Percentiles rank a stretch among this genome's conserved stretches.
These are phyloP conservation scores for Cyclostephanos tholiformis DNA, from an alignment of 108 stramenopile genomes.

Conservation along the genomic window DNA sequence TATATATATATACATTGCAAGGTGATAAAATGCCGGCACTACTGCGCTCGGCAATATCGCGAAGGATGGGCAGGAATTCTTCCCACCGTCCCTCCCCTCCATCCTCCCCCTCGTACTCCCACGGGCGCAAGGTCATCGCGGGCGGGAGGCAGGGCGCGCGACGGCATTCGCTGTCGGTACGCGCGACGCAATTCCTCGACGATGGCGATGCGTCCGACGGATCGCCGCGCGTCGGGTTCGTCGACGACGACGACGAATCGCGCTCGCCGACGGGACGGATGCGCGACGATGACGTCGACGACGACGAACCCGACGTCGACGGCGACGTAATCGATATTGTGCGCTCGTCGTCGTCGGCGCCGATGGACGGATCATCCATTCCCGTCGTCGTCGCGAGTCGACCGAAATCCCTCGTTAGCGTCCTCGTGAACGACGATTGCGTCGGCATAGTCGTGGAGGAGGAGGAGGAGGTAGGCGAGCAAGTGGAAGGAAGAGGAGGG, in stretches of 20 bases:
- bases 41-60: no score
- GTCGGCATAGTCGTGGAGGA: not conserved
- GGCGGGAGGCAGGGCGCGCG: not conserved
- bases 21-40: no score
- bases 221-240: not conserved
- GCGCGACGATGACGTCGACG: conserved; percentile 5
- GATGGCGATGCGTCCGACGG: conserved; percentile 5
- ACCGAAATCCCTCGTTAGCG: not conserved
- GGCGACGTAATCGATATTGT: not conserved
- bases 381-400: not conserved
- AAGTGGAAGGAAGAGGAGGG: not conserved
- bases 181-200: not conserved
- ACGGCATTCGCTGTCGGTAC: not conserved
- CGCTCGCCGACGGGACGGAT: not conserved
- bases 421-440: not conserved
- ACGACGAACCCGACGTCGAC: not conserved
- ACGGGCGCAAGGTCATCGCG: not conserved
- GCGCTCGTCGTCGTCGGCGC: no score
- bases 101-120: not conserved
- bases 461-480: not conserved
- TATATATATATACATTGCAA: no score
- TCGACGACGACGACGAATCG: not conserved
- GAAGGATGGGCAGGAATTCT: no score
- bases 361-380: not conserved
- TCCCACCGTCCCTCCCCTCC: not conserved